A percentile compares a stretch with the other conserved stretches of the same genome.
These are phyloP conservation scores for Millerago galiae DNA, from an alignment of 805 yeast species.

Conservation along the genomic window DNA sequence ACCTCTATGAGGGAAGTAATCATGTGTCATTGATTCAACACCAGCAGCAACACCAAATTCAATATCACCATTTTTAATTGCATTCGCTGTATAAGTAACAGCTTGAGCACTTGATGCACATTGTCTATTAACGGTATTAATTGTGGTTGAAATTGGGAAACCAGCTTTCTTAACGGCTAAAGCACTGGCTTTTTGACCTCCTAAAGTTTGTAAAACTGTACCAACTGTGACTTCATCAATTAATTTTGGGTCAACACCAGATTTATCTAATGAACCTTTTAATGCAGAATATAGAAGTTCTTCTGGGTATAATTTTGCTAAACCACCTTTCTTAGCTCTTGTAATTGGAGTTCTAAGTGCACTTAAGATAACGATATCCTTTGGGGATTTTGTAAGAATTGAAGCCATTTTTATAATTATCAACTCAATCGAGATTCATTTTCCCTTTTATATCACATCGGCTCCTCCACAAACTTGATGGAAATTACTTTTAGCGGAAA, in stretches of 20 bases:
- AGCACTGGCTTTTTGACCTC: slow-evolving; percentile 88
- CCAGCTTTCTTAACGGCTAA: slow-evolving; percentile 87
- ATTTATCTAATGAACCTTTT: slow-evolving; percentile 47
- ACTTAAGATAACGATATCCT: slow-evolving; percentile 75
- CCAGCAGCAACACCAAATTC: slow-evolving; percentile 85
- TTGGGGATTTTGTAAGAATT: slow-evolving; percentile 5
- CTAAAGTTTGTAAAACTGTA: slow-evolving; percentile 80
- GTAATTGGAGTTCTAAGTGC: slow-evolving; percentile 85
- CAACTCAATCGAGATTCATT: no score
- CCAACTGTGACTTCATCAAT: slow-evolving; percentile 83
- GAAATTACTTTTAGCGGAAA: no score
- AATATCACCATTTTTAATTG: slow-evolving; percentile 75
- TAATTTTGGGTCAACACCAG: slow-evolving; percentile 41
- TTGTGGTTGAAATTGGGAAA: slow-evolving; percentile 68
- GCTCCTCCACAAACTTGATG: no score
- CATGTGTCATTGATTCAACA: slow-evolving; percentile 81
- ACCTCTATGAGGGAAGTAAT: slow-evolving; percentile 69
- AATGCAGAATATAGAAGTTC: slow-evolving; percentile 62
- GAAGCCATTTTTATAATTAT: not conserved
- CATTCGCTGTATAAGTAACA: slow-evolving; percentile 75
- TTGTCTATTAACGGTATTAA: slow-evolving; percentile 78
- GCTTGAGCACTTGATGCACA: slow-evolving; percentile 92
- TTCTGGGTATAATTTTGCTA: slow-evolving; percentile 74
- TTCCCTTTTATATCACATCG: no score
- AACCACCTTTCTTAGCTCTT: slow-evolving; percentile 75